These are phyloP conservation scores for Tylopilus subfusipes DNA, from an alignment of 768 basidiomycete species.

Conservation along the genomic window DNA sequence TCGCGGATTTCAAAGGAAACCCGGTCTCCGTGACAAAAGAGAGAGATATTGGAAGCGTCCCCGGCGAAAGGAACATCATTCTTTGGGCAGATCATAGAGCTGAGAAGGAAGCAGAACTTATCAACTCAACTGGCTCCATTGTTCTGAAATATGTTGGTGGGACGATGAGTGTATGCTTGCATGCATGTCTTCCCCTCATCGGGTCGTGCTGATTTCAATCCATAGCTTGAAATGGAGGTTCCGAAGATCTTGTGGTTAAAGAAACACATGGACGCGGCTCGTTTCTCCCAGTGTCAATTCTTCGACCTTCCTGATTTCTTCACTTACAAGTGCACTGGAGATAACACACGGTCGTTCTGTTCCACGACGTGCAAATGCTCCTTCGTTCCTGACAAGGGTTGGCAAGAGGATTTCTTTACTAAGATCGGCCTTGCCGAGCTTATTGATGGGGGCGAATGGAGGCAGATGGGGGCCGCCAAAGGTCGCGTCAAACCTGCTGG, in stretches of 20 bases:
- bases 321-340: constrained; percentile 84
- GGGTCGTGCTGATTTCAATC: constrained; percentile 5
- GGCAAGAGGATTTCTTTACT: constrained; percentile 85
- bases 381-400: constrained; percentile 82
- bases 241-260: constrained; percentile 98
- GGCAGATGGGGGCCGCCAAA: constrained; percentile 67
- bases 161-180: constrained; percentile 76
- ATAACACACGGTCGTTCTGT: constrained; percentile 76
- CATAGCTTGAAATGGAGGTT: constrained; percentile 94
- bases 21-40: constrained; percentile 76
- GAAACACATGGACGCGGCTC: constrained; percentile 69
- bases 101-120: constrained; percentile 83
- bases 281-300: constrained; percentile 76
- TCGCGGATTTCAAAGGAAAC: constrained; percentile 67
- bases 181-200: background rate
- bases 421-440: constrained; percentile 78
- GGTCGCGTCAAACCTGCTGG: constrained; percentile 75
- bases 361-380: constrained; percentile 97
- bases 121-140: constrained; percentile 79
- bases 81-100: constrained; percentile 98
- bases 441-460: constrained; percentile 58
- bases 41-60: constrained; percentile 48
- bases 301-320: constrained; percentile 95
- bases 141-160: constrained; percentile 96
- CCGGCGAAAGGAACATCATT: constrained; percentile 80